Conservation (phyloP, 495 filamentous ascomycete species). For the Lophiostoma macrostomum region DNA sequence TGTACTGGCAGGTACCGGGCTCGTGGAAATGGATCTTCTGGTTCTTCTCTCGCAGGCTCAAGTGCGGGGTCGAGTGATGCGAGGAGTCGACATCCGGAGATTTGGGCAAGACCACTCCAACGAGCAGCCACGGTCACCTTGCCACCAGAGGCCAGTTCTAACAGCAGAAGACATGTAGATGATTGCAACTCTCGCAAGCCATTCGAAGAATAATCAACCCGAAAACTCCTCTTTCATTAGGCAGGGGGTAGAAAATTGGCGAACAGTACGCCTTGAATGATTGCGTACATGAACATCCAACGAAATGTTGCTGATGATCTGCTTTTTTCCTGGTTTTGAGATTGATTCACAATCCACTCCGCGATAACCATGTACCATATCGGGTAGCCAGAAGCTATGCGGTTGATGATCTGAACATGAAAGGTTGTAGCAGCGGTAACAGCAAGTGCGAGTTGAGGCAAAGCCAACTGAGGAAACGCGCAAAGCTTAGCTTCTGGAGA, state of each 20-base stretch:
- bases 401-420: slow-evolving; percentile 90
- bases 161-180: too few relatives aligned
- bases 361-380: slow-evolving; percentile 79
- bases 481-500: not conserved
- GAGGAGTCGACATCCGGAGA: too few relatives aligned
- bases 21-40: too few relatives aligned
- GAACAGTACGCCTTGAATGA: slow-evolving; percentile 24
- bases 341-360: slow-evolving; percentile 33
- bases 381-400: slow-evolving; percentile 84
- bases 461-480: slow-evolving; percentile 57
- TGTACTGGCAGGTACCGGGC: too few relatives aligned
- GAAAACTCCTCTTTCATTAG: not conserved
- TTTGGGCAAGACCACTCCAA: too few relatives aligned
- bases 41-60: too few relatives aligned
- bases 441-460: slow-evolving; percentile 70
- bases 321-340: slow-evolving; percentile 14
- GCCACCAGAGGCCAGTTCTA: too few relatives aligned
- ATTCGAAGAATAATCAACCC: too few relatives aligned
- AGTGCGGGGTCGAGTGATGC: too few relatives aligned
- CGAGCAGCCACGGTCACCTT: too few relatives aligned
- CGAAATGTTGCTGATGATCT: slow-evolving; percentile 42
- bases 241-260: slow-evolving; percentile 27
- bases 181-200: too few relatives aligned
- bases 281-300: slow-evolving; percentile 60
- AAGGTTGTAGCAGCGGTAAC: slow-evolving; percentile 70